phyloP scores from a whole-genome alignment of 2,329 filamentous ascomycete genomes.

The Monilinia vaccinii-corymbosi region DNA sequence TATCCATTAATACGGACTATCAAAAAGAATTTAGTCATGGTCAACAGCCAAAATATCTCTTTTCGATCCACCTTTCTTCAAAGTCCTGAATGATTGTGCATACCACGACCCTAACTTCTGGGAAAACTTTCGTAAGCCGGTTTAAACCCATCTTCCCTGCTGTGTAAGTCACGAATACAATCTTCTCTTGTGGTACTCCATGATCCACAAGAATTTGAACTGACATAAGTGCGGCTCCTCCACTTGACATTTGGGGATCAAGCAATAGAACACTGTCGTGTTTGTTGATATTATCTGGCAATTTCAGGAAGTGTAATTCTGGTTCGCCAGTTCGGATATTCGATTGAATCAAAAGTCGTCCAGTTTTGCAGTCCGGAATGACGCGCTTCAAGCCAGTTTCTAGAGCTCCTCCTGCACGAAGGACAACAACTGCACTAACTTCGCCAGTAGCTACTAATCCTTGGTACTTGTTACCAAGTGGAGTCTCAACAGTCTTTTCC shows the following conservation, averaged over 20 bases:
- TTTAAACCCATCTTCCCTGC: conserved; percentile 79
- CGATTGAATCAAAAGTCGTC: conserved; percentile 84
- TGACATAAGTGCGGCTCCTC: conserved; percentile 81
- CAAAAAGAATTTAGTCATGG: neutral
- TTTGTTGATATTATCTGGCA: conserved; percentile 62
- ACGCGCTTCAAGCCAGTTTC: conserved; percentile 83
- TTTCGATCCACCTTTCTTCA: conserved; percentile 84
- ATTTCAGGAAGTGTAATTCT: conserved; percentile 79
- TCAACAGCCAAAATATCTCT: conserved; percentile 81
- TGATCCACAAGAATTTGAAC: conserved; percentile 94
- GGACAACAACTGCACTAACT: conserved; percentile 76
- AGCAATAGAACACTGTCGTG: conserved; percentile 79
- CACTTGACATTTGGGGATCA: conserved; percentile 91
- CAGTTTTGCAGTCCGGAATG: conserved; percentile 85
- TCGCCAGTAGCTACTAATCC: conserved; percentile 65
- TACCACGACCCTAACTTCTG: conserved; percentile 77
- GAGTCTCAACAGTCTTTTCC: conserved; percentile 56
- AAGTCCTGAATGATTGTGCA: conserved; percentile 72
- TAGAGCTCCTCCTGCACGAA: conserved; percentile 81
- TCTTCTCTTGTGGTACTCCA: conserved; percentile 72
- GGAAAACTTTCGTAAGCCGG: conserved; percentile 79
- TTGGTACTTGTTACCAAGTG: conserved; percentile 58
- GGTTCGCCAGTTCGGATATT: conserved; percentile 79
- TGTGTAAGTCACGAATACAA: conserved; percentile 89
- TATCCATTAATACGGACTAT: neutral